These are phyloP conservation scores for Benincasa hispida DNA, from an alignment of 306 rosid genomes.

Conservation along the genomic window DNA sequence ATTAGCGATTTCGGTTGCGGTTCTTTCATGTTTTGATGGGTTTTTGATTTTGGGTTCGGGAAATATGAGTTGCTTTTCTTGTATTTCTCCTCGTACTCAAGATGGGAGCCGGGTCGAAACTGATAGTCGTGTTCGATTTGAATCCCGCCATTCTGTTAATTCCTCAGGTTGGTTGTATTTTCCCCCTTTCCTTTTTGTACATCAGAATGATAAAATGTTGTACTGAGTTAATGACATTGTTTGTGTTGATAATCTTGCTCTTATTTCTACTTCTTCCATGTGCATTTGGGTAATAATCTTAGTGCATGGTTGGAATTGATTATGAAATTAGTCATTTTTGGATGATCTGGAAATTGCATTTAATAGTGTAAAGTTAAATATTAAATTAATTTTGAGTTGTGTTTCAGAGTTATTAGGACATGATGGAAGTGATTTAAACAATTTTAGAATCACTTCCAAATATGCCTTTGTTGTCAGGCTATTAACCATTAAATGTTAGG, in stretches of 20 bases:
- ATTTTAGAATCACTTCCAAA: no score
- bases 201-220: background rate
- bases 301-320: no score
- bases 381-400: no score
- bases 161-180: slow-evolving; percentile 18
- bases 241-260: background rate
- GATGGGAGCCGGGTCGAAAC: slow-evolving; percentile 33
- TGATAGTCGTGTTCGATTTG: slow-evolving; percentile 24
- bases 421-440: no score
- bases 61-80: slow-evolving; percentile 42
- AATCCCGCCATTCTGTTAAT: background rate
- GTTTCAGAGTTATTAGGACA: no score
- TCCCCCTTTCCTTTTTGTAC: background rate
- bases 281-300: background rate
- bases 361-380: no score
- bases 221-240: background rate
- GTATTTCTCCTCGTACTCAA: slow-evolving; percentile 25
- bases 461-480: background rate
- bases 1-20: background rate
- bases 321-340: no score
- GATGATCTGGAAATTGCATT: no score
- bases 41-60: background rate
- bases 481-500: slow-evolving; percentile 15
- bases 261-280: background rate
- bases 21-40: background rate